phyloP scores from a whole-genome alignment of 2,329 filamentous ascomycete species.

The Albophoma yamanashiensis region DNA sequence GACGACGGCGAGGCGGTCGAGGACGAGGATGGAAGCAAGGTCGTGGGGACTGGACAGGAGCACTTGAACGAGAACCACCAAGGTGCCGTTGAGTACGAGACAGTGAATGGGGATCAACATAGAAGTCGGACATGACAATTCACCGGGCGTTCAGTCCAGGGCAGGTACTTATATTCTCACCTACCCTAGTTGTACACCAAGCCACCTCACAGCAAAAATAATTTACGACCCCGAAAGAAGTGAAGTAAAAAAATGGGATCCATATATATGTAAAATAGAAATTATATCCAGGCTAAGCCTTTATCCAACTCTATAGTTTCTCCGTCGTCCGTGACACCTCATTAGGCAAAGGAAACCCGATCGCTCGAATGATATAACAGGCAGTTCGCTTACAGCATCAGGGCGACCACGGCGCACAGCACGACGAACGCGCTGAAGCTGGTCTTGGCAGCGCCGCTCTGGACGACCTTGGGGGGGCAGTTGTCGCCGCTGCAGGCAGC shows the following conservation, averaged over 20 bases:
- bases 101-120: not conserved
- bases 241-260: not conserved
- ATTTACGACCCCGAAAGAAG: not conserved
- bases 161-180: not conserved
- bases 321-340: not conserved
- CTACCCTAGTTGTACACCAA: not conserved
- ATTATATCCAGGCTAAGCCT: not conserved
- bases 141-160: not conserved
- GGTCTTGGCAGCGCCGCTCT: conserved; percentile 9
- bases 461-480: conserved; percentile 1
- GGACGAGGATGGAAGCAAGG: not conserved
- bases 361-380: not conserved
- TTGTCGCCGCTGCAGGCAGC: conserved; percentile 1
- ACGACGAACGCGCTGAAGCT: conserved; percentile 10
- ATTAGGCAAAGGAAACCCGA: not conserved
- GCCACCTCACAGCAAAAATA: not conserved
- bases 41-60: not conserved
- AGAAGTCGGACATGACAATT: not conserved
- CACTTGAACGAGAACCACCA: not conserved
- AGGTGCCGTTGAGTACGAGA: not conserved
- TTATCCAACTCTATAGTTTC: not conserved
- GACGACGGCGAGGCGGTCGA: not conserved
- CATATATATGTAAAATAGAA: not conserved
- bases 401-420: conserved; percentile 7
- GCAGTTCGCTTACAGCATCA: conserved; percentile 9